Evolutionary conservation across 2,329 filamentous ascomycete species (phyloP).

Genomic region (Kalmusia sp.): DNA sequence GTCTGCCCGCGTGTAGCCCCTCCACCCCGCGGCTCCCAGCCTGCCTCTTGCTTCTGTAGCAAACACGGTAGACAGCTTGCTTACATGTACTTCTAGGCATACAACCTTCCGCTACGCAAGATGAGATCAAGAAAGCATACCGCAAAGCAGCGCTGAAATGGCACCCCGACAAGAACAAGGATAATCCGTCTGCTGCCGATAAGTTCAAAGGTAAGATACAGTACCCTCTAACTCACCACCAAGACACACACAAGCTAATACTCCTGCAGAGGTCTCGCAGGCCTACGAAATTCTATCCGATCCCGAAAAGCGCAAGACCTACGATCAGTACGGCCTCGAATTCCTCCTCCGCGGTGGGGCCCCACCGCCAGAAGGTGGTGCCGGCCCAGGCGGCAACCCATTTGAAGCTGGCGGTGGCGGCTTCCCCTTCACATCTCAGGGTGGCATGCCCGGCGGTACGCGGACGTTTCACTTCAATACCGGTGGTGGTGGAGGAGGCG

Average conservation of each 20-base stretch:
- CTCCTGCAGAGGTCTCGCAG: slow-evolving; percentile 78
- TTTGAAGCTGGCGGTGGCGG: slow-evolving; percentile 58
- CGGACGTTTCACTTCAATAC: slow-evolving; percentile 72
- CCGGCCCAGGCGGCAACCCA: slow-evolving; percentile 47
- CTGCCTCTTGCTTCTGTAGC: slow-evolving; percentile 4
- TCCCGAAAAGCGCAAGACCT: slow-evolving; percentile 93
- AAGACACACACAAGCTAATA: slow-evolving; percentile 19
- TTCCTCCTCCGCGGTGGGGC: slow-evolving; percentile 84
- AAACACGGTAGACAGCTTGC: slow-evolving; percentile 17
- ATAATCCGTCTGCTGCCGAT: slow-evolving; percentile 82
- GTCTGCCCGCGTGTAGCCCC: slow-evolving; percentile 33
- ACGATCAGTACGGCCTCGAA: slow-evolving; percentile 94
- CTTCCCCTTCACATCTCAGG: slow-evolving; percentile 63
- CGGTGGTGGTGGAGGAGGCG: slow-evolving; percentile 59
- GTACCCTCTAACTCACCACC: neutral
- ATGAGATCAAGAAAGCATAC: slow-evolving; percentile 98
- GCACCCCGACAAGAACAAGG: slow-evolving; percentile 98
- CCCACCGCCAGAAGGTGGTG: slow-evolving; percentile 62
- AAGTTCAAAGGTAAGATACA: slow-evolving; percentile 80
- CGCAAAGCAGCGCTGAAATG: slow-evolving; percentile 88
- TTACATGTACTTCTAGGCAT: slow-evolving; percentile 56
- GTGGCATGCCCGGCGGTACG: slow-evolving; percentile 61
- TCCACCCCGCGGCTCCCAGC: slow-evolving; percentile 20
- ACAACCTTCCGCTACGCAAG: slow-evolving; percentile 80
- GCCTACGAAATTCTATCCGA: slow-evolving; percentile 98